Evolutionary conservation across 306 rosid species (phyloP), one percentile per base, ranked within the genome.

Genomic region (Oemleria cerasiformis): DNA sequence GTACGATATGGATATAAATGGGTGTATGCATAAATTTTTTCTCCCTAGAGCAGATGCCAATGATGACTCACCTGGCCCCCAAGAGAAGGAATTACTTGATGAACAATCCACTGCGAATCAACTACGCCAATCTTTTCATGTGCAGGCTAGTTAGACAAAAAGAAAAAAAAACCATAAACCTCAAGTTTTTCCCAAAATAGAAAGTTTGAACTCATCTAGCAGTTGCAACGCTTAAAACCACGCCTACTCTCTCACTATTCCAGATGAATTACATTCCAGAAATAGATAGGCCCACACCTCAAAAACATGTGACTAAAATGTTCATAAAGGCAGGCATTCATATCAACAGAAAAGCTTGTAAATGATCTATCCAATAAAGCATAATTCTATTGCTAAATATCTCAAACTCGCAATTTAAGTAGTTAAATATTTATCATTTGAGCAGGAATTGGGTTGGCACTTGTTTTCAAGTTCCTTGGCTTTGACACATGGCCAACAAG

Each of bases 41-140:
- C 39, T 56, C 25, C 23, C 38, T 23, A 64, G 73, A 6, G 62
- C 59, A 68, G 20, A 71, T 19, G 71, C 53, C 44, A 65, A 21
- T 15, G 20, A 63, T 68, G 67, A 62, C 95, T 82, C 61, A 88
- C 99, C 99, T 95, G 97, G 38, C 45, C 78, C 51, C 92, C 90
- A 65, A 95, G 99, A 75, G 99, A 85, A 79, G 99, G 97, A 83
- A 95, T 88, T 71, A 77, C 88, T 88, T 91, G 99, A 85, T 95
- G 99, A 79, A 91, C 70, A 82, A 95, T 84, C 99, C 99, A 95
- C 72, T 89, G 96, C 0, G 99, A 95, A 86, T 95, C 99, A 78
- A 95, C 92, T 63, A 95, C 96, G 8, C 99, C 99, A 75, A 95
- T 91, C 80, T 88, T 95, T 82, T 89, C 97, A 84, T 95, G 90